Base-by-base conservation (phyloP, 108 stramenopile species). In the Cyclostephanos invisitatus region DNA sequence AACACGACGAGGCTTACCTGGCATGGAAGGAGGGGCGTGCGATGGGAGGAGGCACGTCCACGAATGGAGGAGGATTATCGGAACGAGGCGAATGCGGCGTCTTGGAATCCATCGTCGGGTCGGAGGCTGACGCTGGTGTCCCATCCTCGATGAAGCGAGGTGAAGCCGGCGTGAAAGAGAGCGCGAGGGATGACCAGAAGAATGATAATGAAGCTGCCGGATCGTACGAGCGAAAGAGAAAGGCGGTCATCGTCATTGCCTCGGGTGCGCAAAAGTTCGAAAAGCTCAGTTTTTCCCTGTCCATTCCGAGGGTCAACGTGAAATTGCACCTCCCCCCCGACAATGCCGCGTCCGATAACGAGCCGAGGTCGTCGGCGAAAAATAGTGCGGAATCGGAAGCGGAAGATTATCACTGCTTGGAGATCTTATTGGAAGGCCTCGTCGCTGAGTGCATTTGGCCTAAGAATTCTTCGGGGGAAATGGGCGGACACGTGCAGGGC, bases 381-480 rank as follows among this genome's bases (percentile, higher is more conserved):
- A 28, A 50, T 29, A 24, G 56, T 42, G 54, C 5, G 37, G 51
- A 58, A 27, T 4, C 37, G 14, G 25, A 48, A 54, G 14, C 59
- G 7, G 46, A 59, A 14, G 46, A 59, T 35, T 27, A 75, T 62
- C 78, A 82, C 53, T 91, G 74, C 48, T 20, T 93, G 12, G 86
- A 91, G 64, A 37, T 87, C n/a, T 28, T 70, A 20, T 50, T 87
- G 25, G 88, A 85, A 49, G 91, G 89, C 0, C 71, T 79, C 24
- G 80, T 93, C 37, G 56, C 82, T n/a, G 91, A 90, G 58, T 65
- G 83, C 12, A 91, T 93, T 20, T 89, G 88, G 92, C 92, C 92
- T 8, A 88, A 90, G 63, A 44, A 56, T 17, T 56, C 62, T 46
- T 42, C 44, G 15, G 63, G 76, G 5, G 78, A 88, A 18, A 79